A percentile compares a stretch with the other conserved stretches of the same genome.
These are phyloP conservation scores for Wickerhamiella kurtzmanii DNA, from an alignment of 805 yeast genomes.

Conservation along the genomic window DNA sequence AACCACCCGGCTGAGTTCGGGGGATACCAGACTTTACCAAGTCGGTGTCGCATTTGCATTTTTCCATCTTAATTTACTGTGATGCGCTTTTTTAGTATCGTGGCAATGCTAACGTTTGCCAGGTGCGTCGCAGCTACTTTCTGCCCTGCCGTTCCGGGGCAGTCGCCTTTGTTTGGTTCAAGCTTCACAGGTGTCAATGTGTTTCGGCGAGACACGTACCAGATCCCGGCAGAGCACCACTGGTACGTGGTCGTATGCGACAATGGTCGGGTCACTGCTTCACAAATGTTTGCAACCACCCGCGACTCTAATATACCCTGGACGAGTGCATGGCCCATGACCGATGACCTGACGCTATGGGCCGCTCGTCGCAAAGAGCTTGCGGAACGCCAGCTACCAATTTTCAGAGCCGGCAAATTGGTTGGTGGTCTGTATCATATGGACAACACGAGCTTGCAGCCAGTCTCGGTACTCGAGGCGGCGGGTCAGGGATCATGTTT, in stretches of 20 bases:
- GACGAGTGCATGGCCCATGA: constrained; percentile 9
- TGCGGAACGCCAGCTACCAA: constrained; percentile 31
- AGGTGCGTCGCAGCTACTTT: neutral
- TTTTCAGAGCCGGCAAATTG: constrained; percentile 40
- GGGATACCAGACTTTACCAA: no score
- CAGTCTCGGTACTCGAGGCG: constrained; percentile 46
- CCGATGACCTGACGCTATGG: constrained; percentile 35
- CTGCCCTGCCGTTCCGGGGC: neutral
- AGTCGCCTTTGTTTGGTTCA: constrained; percentile 6
- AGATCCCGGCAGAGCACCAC: constrained; percentile 32
- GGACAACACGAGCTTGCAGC: constrained; percentile 19
- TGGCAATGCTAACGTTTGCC: neutral
- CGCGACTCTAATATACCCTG: constrained; percentile 15
- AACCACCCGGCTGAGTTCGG: no score
- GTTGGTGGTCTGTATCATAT: constrained; percentile 50
- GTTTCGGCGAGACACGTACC: constrained; percentile 35
- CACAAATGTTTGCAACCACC: constrained; percentile 10
- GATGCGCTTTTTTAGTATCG: no score
- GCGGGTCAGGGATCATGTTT: constrained; percentile 41
- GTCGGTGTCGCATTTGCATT: no score
- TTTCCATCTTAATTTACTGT: no score
- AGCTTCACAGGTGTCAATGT: constrained; percentile 45
- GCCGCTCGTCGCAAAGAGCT: constrained; percentile 46
- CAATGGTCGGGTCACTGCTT: constrained; percentile 28
- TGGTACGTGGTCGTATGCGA: constrained; percentile 39